Evolutionary conservation across 139 green algal genomes (phyloP), one percentile per base, ranked within the genome.

Genomic region (Chara braunii): DNA sequence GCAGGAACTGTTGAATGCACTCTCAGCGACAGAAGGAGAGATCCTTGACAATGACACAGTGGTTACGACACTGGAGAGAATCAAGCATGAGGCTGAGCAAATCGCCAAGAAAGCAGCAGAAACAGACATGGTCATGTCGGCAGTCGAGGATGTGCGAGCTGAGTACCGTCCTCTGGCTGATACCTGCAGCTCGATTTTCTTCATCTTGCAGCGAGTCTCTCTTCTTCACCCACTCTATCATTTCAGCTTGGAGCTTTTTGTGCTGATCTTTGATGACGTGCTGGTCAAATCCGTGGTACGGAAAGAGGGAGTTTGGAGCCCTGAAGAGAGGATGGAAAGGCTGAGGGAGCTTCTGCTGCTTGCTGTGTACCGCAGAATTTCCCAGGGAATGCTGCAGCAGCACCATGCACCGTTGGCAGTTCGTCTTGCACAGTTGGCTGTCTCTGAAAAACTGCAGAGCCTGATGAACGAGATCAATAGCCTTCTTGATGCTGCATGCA

Each of bases 1-100:
- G 23, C 57, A 53, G n/a, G 26, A 26, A 3, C 40, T 66, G 24
- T 43, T 66, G 24, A 30, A 26, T 4, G 57, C 57, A 9, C 57
- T 66, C 4, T 26, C 24, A 23, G 24, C 28, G 37, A 26, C 37
- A 32, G 40, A n/a, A 22, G 28, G 42, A 23, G 32, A 37, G n/a
- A 4, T 66, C 18, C 4, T 66, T 4, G 57, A 66, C 18, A 34
- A 66, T 22, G 37, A 66, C 37, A 64, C 57, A 22, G 23, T 66
- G 4, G n/a, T 60, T 3, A 3, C 4, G 8, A 53, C 24, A 43
- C 40, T 66, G 3, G 28, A 58, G 24, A 60, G 4, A n/a, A 32
- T 66, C 24, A 66, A 59, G 24, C 4, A 60, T 11, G 57, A 66
- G 43, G 57, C 57, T 12, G 4, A 29, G n/a, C n/a, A 26, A 14